These are phyloP conservation scores for Prosopis cineraria DNA, from an alignment of 306 rosid species.

Conservation along the genomic window DNA sequence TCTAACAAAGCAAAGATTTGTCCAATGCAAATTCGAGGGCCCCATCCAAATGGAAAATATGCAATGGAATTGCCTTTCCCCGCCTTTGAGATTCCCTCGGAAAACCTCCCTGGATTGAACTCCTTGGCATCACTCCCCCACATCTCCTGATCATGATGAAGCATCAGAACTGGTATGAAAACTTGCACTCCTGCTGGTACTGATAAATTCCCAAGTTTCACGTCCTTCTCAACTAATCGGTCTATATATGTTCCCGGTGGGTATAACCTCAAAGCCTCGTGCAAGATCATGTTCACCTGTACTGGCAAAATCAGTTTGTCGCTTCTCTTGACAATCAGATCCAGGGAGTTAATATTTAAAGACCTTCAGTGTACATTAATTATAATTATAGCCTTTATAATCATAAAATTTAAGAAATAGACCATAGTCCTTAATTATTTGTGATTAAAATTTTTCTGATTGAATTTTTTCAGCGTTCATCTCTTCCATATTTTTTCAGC, in stretches of 20 bases:
- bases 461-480: too few species aligned
- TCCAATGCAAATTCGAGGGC: slow-evolving; percentile 37
- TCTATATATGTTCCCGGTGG: slow-evolving; percentile 12
- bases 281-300: slow-evolving; percentile 48
- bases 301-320: too few species aligned
- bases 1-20: neutral
- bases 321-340: too few species aligned
- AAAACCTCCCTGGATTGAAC: slow-evolving; percentile 53
- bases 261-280: slow-evolving; percentile 35
- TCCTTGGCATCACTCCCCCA: slow-evolving; percentile 47
- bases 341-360: too few species aligned
- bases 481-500: too few species aligned
- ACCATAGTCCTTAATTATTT: too few species aligned
- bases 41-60: slow-evolving; percentile 45
- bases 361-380: too few species aligned
- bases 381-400: too few species aligned
- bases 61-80: slow-evolving; percentile 9
- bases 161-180: neutral
- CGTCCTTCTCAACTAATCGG: slow-evolving; percentile 19
- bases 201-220: neutral
- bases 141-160: slow-evolving; percentile 36
- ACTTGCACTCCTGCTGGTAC: slow-evolving; percentile 24
- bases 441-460: too few species aligned
- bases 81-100: slow-evolving; percentile 48
- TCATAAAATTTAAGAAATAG: too few species aligned